Evolutionary conservation across 2,329 filamentous ascomycete species (phyloP), one percentile per base, ranked within the genome.

Genomic region (Penicillium fuscoglaucum): DNA sequence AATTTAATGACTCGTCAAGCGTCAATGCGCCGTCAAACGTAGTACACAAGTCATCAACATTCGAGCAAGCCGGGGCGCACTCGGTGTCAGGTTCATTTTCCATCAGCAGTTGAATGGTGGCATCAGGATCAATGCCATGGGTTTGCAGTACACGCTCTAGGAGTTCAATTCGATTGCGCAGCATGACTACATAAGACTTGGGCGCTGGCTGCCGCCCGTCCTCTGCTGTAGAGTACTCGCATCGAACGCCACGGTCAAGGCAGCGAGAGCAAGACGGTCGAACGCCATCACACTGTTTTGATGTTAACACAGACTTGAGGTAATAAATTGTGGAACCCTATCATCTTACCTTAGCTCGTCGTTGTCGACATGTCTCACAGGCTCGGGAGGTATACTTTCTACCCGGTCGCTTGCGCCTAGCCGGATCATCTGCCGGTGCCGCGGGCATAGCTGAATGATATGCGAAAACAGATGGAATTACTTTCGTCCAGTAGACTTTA

Each of bases 341-440:
- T 12, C 21, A 45, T 15, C 35, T 64, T 58, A 74, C 74, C 69
- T 76, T 76, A 24, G 71, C 70, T 52, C 73, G 65, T 31, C 74
- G 70, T 21, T 72, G 70, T 6, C 74, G 72, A 54, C 74, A 77
- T 60, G 71, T 70, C 51, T 76, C 70, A 45, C 74, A 77, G 4
- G 75, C 74, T 37, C 69, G 70, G 19, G 66, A 67, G 3, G 64
- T 70, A 59, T 70, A 68, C 43, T 67, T 69, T 31, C 67, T 61
- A 17, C 60, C 61, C 2, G 62, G 35, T 39, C 64, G 62, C 47
- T 55, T 63, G 12, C 65, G 59, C 33, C 58, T 50, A 9, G 50
- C 31, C 21, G 55, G 31, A 17, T 66, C 64, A 33, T 66, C 62
- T 37, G 24, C 33, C 33, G 61, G 44, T 13, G 47, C 46, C n/a